Conservation (phyloP, 2,329 filamentous ascomycete species). For the Ascosphaera pollenicola region DNA sequence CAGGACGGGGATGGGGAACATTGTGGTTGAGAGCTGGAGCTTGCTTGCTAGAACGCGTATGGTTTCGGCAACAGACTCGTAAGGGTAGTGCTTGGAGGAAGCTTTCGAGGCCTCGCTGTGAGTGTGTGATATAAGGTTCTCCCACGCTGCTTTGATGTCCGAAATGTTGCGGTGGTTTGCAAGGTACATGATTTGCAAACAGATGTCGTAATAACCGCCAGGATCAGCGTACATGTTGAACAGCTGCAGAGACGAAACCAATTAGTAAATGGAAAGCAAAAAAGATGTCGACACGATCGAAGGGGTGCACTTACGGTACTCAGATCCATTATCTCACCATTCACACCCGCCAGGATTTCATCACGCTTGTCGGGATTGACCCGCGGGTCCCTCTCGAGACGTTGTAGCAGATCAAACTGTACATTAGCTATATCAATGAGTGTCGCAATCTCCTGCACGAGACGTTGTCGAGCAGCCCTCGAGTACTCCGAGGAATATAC, state of each 20-base stretch:
- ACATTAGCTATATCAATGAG: constrained; percentile 85
- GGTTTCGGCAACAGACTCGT: constrained; percentile 28
- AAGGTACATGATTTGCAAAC: constrained; percentile 73
- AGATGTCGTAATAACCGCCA: constrained; percentile 83
- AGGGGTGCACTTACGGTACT: constrained; percentile 39
- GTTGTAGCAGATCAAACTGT: constrained; percentile 72
- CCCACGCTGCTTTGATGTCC: constrained; percentile 70
- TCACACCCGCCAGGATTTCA: constrained; percentile 44
- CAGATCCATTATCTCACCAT: constrained; percentile 57
- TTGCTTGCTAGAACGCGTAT: constrained; percentile 35
- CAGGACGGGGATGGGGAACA: constrained; percentile 32
- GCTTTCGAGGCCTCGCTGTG: constrained; percentile 31
- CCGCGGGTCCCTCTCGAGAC: constrained; percentile 50
- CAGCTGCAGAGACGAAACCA: constrained; percentile 31
- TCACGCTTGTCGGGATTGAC: constrained; percentile 39
- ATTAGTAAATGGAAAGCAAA: constrained; percentile 3
- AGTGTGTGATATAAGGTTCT: constrained; percentile 51
- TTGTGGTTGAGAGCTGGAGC: constrained; percentile 31
- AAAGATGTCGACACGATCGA: background rate
- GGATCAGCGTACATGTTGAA: constrained; percentile 83
- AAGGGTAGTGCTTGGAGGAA: constrained; percentile 17
- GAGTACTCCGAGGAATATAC: constrained; percentile 57
- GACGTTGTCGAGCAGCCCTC: constrained; percentile 59
- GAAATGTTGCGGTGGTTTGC: constrained; percentile 78
- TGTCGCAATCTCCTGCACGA: constrained; percentile 67